These are phyloP conservation scores for Holtermanniella nyarrowii DNA, from an alignment of 768 basidiomycete species.

Conservation along the genomic window DNA sequence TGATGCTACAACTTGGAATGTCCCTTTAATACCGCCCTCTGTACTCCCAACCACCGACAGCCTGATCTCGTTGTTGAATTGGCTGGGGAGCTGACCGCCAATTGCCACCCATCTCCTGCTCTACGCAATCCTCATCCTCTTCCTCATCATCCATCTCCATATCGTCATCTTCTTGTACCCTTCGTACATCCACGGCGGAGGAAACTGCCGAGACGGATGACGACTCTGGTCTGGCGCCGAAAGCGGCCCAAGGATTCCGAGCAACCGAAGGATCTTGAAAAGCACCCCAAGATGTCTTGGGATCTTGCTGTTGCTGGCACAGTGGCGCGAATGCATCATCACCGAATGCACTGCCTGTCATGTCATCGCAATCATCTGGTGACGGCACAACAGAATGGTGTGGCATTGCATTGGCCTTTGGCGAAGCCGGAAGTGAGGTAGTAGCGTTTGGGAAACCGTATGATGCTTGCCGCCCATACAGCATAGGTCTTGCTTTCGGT, in stretches of 20 bases:
- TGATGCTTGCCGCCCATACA: constrained; percentile 13
- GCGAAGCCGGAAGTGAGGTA: too few relatives aligned
- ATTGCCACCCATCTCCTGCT: constrained; percentile 11
- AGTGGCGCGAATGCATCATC: constrained; percentile 25
- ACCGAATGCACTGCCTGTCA: constrained; percentile 14
- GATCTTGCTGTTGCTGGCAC: constrained; percentile 2
- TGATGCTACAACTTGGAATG: too few relatives aligned
- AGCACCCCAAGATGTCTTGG: not conserved
- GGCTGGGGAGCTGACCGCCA: too few relatives aligned
- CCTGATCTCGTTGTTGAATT: too few relatives aligned
- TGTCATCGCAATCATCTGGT: not conserved
- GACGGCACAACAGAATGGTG: not conserved
- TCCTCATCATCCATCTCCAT: constrained; percentile 19
- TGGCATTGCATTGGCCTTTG: constrained; percentile 1
- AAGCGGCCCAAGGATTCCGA: not conserved
- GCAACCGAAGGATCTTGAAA: constrained; percentile 6
- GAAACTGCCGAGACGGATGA: not conserved
- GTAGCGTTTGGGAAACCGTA: constrained; percentile 15
- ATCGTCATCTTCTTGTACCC: constrained; percentile 4
- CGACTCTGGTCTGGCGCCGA: not conserved
- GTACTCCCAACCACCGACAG: too few relatives aligned
- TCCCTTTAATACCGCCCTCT: too few relatives aligned
- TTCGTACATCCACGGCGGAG: constrained; percentile 1
- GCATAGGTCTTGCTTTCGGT: constrained; percentile 4
- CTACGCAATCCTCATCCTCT: constrained; percentile 11